Evolutionary conservation across 1,139 yeast genomes (phyloP), one percentile per base, ranked within the genome.

Genomic region (Saccharomyces pastorianus): DNA sequence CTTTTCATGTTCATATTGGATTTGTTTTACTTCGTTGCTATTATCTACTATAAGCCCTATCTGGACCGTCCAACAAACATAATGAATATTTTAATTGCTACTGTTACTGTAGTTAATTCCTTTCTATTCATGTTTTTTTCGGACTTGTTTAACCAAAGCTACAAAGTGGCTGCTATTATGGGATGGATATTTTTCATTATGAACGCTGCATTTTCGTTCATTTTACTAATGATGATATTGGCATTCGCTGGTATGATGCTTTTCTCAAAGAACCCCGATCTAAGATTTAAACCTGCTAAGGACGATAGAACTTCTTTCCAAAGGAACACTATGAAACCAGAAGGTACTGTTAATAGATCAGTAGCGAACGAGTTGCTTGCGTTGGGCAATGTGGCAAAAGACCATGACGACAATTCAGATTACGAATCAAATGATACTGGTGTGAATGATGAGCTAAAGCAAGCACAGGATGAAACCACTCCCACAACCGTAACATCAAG

Each of bases 231-330:
- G 32, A 69, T 82, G 72, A 81, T 84, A 59, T 74, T 85, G 56
- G 80, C 79, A 0, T 81, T 83, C 61, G 78, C 82, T 52, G 68
- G 71, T 13, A 72, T 81, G 65, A 80, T 86, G 41, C 61, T 84
- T 1, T 70, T 81, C 56, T 81, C 88, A 23, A 85, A 83, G 72
- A 85, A 86, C 65, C 93, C 93, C 27, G 93, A 85, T 71, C 82
- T 89, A n/a, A 80, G 88, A 67, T 86, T 85, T 70, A 86, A 85
- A 46, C 91, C 91, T 13, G 90, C 89, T 6, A 83, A 76, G 61
- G 93, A 86, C 73, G 95, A 86, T 67, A 80, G 93, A 77, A 81
- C 87, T 20, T 84, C 91, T 2, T 85, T 86, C 81, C 89, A 84
- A 67, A 77, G 81, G 65, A 50, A 47, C 76, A 79, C 28, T 82